Percentiles rank a stretch among this genome's conserved stretches.
phyloP scores from a whole-genome alignment of 768 basidiomycete genomes.

The Naganishia onofrii region DNA sequence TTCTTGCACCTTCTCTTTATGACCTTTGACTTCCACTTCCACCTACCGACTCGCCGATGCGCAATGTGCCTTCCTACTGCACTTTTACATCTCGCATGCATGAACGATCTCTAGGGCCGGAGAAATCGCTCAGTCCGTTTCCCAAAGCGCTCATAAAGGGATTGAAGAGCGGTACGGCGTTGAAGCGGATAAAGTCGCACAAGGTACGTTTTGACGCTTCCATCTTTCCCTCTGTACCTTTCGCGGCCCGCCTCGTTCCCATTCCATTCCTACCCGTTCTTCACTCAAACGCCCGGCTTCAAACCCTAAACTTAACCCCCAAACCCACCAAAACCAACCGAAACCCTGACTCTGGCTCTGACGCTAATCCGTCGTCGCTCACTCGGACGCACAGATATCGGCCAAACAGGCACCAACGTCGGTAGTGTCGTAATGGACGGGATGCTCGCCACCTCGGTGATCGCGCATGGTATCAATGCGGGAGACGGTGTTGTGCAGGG shows the following conservation, averaged over 20 bases:
- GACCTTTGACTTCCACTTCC: too few species aligned
- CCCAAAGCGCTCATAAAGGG: slow-evolving; percentile 44
- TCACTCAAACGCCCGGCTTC: too few species aligned
- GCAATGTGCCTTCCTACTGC: too few species aligned
- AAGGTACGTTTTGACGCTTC: slow-evolving; percentile 44
- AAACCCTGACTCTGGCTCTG: not conserved
- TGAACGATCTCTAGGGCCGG: not conserved
- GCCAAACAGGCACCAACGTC: not conserved
- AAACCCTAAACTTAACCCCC: too few species aligned
- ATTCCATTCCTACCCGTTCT: not conserved
- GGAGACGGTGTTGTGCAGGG: not conserved
- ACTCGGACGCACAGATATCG: slow-evolving; percentile 5
- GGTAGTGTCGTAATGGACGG: not conserved
- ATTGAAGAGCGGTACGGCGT: slow-evolving; percentile 45
- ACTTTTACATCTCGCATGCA: too few species aligned
- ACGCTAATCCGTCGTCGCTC: too few species aligned
- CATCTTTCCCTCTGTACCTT: too few species aligned
- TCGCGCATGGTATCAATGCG: slow-evolving; percentile 3
- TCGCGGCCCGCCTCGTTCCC: not conserved
- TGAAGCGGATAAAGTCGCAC: slow-evolving; percentile 42
- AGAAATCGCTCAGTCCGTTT: slow-evolving; percentile 27
- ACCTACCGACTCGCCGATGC: too few species aligned
- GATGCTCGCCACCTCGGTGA: not conserved
- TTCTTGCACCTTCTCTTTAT: too few species aligned
- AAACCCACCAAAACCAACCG: too few species aligned